phyloP scores from a whole-genome alignment of 306 rosid species.

The Ziziphus jujuba region DNA sequence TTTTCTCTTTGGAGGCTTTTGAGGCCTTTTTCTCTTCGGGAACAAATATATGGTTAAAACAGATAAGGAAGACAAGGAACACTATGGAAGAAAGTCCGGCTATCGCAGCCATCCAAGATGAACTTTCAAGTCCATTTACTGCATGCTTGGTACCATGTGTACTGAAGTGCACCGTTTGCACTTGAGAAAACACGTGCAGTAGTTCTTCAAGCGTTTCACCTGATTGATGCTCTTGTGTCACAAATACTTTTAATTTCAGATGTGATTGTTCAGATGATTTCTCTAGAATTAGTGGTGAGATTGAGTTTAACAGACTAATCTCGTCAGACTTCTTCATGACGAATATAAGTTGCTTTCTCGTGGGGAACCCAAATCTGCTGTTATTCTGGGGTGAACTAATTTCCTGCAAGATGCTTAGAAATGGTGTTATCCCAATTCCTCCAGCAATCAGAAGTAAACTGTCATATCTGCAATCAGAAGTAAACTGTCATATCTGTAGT shows the following conservation, averaged over 20 bases:
- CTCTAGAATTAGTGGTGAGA: constrained; percentile 52
- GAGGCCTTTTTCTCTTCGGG: constrained; percentile 40
- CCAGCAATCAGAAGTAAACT: constrained; percentile 72
- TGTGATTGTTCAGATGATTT: constrained; percentile 38
- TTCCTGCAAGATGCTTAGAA: constrained; percentile 81
- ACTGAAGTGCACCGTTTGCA: constrained; percentile 51
- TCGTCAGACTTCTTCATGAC: constrained; percentile 64
- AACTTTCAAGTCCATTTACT: constrained; percentile 60
- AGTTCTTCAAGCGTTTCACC: constrained; percentile 44
- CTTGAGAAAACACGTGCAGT: constrained; percentile 36
- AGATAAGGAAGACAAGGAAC: constrained; percentile 47
- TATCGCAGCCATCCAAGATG: constrained; percentile 59
- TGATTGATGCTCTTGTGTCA: constrained; percentile 68
- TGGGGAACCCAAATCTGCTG: constrained; percentile 35
- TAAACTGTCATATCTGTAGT: constrained; percentile 76
- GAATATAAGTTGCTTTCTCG: constrained; percentile 59
- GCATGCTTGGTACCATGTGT: constrained; percentile 41
- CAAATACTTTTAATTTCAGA: constrained; percentile 58
- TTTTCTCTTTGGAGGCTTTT: constrained; percentile 41
- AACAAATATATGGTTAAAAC: constrained; percentile 52
- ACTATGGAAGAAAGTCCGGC: constrained; percentile 52
- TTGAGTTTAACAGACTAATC: constrained; percentile 55
- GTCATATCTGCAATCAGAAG: constrained; percentile 78
- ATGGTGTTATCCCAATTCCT: constrained; percentile 88
- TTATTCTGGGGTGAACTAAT: constrained; percentile 36